Percentiles rank a stretch among this genome's conserved stretches.
These are phyloP conservation scores for Mallotus repandus DNA, from an alignment of 441 rosid genomes.

Conservation along the genomic window DNA sequence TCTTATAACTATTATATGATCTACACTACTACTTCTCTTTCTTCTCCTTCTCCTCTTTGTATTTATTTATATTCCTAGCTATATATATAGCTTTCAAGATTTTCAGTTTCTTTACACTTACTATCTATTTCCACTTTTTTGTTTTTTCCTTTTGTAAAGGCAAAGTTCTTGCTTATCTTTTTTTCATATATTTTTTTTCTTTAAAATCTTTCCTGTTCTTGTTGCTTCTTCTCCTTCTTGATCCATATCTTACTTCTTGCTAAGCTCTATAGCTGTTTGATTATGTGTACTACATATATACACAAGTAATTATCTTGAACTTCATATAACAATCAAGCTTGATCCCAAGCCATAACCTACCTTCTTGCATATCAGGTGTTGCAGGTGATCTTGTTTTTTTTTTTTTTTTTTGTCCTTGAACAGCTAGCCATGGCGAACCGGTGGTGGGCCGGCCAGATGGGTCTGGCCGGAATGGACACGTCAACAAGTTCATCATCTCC, in stretches of 20 bases:
- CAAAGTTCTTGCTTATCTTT: not conserved
- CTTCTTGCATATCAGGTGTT: not conserved
- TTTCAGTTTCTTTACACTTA: not conserved
- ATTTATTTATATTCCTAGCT: no score
- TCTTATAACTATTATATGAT: no score
- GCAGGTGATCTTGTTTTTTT: not conserved
- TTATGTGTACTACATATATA: no score
- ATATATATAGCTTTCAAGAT: not conserved
- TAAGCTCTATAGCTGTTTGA: no score
- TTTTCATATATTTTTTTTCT: not conserved
- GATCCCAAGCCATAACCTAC: no score
- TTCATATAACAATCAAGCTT: no score
- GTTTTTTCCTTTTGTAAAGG: not conserved
- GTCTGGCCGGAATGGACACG: conserved; percentile 48
- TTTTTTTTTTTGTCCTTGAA: not conserved
- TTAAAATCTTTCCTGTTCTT: not conserved
- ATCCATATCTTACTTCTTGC: not conserved
- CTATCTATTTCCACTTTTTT: not conserved
- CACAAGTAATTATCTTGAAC: no score
- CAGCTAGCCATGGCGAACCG: conserved; percentile 60
- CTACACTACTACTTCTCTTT: no score
- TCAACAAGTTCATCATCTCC: conserved; percentile 41
- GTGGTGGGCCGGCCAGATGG: conserved; percentile 78
- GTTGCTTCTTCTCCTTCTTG: not conserved
- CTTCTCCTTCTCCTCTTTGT: no score